These are phyloP conservation scores for Ramalina peruviana DNA, from an alignment of 495 filamentous ascomycete species.

Conservation along the genomic window DNA sequence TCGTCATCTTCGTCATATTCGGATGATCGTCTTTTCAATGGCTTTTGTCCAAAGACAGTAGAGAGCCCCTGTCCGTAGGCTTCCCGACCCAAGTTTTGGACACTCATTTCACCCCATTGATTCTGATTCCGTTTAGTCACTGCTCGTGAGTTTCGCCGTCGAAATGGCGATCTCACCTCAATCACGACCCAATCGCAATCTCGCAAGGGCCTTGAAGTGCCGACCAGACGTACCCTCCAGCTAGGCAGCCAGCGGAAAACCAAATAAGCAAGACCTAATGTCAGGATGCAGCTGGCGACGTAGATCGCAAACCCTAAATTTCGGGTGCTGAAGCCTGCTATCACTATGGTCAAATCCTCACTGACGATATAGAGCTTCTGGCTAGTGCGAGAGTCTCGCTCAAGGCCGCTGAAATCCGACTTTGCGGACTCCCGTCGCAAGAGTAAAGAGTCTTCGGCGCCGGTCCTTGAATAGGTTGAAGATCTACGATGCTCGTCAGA, in stretches of 20 bases:
- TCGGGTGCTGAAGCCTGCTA: slow-evolving; percentile 79
- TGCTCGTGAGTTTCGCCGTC: not conserved
- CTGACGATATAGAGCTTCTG: slow-evolving; percentile 89
- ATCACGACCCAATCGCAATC: slow-evolving; percentile 83
- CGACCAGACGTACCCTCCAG: slow-evolving; percentile 68
- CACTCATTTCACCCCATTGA: slow-evolving; percentile 82
- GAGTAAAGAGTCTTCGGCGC: slow-evolving; percentile 61
- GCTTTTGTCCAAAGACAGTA: slow-evolving; percentile 64
- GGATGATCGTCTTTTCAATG: slow-evolving; percentile 31
- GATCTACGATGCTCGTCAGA: slow-evolving; percentile 36
- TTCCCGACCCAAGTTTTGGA: slow-evolving; percentile 50
- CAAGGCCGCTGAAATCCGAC: slow-evolving; percentile 43
- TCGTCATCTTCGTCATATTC: slow-evolving; percentile 76
- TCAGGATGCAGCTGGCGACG: slow-evolving; percentile 47
- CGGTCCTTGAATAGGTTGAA: slow-evolving; percentile 40
- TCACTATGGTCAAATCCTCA: slow-evolving; percentile 84
- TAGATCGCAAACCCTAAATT: slow-evolving; percentile 53
- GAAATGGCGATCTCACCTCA: slow-evolving; percentile 38
- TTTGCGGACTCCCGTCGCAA: slow-evolving; percentile 42
- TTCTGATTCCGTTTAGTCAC: slow-evolving; percentile 37
- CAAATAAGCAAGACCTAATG: slow-evolving; percentile 68
- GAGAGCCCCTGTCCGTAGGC: slow-evolving; percentile 70
- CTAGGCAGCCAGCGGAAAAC: slow-evolving; percentile 79
- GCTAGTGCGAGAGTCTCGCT: slow-evolving; percentile 41
- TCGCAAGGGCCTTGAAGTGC: slow-evolving; percentile 47